Evolutionary conservation across 2,329 filamentous ascomycete species (phyloP), one percentile per base, ranked within the genome.

Genomic region (Ceratocystiopsis sp.): DNA sequence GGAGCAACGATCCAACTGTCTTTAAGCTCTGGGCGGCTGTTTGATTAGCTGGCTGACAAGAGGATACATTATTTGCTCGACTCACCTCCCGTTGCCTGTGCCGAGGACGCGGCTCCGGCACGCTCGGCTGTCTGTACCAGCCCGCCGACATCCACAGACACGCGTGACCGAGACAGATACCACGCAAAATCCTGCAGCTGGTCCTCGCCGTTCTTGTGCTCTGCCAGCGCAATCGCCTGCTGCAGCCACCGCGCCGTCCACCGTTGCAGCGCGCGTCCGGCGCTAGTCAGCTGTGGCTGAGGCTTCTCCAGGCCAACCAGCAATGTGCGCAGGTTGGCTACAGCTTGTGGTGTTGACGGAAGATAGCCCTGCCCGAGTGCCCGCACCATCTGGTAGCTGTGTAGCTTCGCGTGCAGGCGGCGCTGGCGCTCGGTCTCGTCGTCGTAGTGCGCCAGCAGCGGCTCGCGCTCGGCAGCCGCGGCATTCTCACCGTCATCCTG

Each of bases 161-260:
- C 64, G 33, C 73, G 72, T n/a, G 84, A 78, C 56, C 83, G 80
- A 49, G 76, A 66, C 39, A 93, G 60, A 53, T 80, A 86, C 86
- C 86, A 95, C 35, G 94, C 67, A 49, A 95, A 83, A 53, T 95
- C 84, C 58, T 96, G 89, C 16, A 96, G 74, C 57, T 94, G 81
- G 59, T 96, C 85, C 15, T 74, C 61, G 48, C 68, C 65, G 58
- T 95, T 95, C 65, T 95, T 96, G 59, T 86, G 69, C 44, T 75
- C 68, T 38, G 95, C 58, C 7, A 94, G 62, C n/a, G 84, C 75
- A 52, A 93, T 89, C 57, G 94, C 77, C 45, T 87, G 71, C 45
- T 76, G 71, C 9, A 95, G 64, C 73, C 77, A 89, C 51, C 80
- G 68, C 56, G 80, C 83, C 40, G 69, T 67, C 54, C 80, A 80